Evolutionary conservation across 78 protist species (phyloP), one percentile per base, ranked within the genome.

Genomic region (Speleostelium caveatum): DNA sequence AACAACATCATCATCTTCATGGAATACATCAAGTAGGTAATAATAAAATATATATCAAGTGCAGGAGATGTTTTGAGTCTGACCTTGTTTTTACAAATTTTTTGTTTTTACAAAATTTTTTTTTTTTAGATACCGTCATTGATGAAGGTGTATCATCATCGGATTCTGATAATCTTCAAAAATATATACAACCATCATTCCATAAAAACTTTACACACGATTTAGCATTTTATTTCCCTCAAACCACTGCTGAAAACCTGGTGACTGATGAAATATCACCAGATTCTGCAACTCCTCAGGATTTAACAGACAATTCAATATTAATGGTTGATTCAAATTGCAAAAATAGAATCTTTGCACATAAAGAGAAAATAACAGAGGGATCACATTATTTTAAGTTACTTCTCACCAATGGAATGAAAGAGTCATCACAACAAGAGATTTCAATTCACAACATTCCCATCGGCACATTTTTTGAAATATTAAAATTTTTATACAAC

Each of bases 181-280:
- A 69, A 69, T 69, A 69, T 69, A 72, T 38, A 2, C 83, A 83
- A 69, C 91, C 91, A 42, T 83, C 91, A 69, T 83, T 83, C 39
- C 51, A 83, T n/a, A 83, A 69, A 45, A 83, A 83, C 42, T 38
- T 26, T 22, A 68, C 91, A 69, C 91, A 83, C 55, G 91, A 83
- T 83, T 30, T 83, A 8, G 59, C 91, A 38, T 83, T 83, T 60
- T 24, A 69, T 21, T 51, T 83, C 7, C 91, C 91, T 41, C 53
- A 35, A 5, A 6, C 7, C 16, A 19, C 10, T 58, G 16, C 5
- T n/a, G 24, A 58, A 14, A 16, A 14, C 5, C 30, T 5, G 4
- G 24, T 5, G 35, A 2, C 73, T 7, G 1, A 8, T 38, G 1
- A 6, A 26, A 3, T 2, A 42, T 2, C 26, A 24, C 22, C 28